A percentile compares a stretch with the other conserved stretches of the same genome.
Evolutionary conservation across 495 filamentous ascomycete genomes (phyloP).

Genomic region (Trichoderma gamsii): DNA sequence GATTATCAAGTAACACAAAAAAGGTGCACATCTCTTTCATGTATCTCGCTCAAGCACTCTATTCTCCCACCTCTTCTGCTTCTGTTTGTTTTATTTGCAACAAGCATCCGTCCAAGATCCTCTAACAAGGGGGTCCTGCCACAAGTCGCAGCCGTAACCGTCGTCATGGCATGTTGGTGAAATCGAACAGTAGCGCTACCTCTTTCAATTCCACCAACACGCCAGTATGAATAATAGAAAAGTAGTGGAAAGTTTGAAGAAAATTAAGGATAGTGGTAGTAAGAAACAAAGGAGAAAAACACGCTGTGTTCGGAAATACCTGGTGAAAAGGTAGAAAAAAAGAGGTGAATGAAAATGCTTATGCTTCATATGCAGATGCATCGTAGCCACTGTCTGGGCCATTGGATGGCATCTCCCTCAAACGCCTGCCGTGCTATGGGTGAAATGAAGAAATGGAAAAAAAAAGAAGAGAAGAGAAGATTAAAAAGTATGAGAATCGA

Average conservation of each 20-base stretch:
- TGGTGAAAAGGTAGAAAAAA: background rate
- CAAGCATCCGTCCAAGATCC: constrained; percentile 9
- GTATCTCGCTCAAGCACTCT: background rate
- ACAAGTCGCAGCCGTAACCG: constrained; percentile 11
- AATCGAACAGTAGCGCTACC: background rate
- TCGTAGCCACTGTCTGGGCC: background rate
- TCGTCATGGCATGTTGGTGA: constrained; percentile 7
- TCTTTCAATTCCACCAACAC: background rate
- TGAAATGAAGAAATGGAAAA: background rate
- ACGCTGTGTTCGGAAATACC: background rate
- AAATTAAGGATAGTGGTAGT: background rate
- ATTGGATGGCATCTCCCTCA: background rate
- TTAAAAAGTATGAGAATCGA: background rate
- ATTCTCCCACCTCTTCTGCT: background rate
- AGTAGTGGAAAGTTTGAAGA: background rate
- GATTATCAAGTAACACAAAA: background rate
- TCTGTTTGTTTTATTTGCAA: background rate
- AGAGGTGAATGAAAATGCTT: constrained; percentile 3
- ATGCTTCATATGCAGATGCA: constrained; percentile 11
- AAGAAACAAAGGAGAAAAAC: background rate
- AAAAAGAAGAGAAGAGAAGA: background rate
- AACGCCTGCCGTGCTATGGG: constrained; percentile 13
- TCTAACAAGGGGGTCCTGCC: constrained; percentile 13
- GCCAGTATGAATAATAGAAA: background rate
- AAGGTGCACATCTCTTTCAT: background rate